Conservation (phyloP, 768 basidiomycete species). For the Boletus bicolor region DNA sequence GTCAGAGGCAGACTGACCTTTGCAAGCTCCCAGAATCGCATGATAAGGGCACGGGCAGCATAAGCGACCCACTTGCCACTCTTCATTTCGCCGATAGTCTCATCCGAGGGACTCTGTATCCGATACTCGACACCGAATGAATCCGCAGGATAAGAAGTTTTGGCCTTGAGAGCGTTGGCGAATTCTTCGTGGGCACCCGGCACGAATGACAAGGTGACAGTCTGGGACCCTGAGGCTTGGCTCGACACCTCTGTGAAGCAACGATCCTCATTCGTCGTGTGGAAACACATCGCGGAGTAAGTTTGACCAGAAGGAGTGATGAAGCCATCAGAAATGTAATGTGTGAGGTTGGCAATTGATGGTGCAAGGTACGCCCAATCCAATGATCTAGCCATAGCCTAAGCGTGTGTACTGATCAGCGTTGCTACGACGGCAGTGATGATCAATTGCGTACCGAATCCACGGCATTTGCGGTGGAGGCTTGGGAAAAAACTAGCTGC, state of each 20-base stretch:
- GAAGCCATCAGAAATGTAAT: constrained; percentile 43
- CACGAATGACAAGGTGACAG: constrained; percentile 50
- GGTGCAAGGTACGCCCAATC: constrained; percentile 42
- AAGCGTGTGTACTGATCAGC: constrained; percentile 1
- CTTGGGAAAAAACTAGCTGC: constrained; percentile 64
- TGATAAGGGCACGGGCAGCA: constrained; percentile 67
- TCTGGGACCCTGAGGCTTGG: constrained; percentile 35
- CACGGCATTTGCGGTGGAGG: constrained; percentile 34
- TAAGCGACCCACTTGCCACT: constrained; percentile 89
- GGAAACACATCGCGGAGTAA: constrained; percentile 55
- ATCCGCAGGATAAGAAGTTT: constrained; percentile 32
- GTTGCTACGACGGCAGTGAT: background rate
- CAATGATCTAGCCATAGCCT: constrained; percentile 32
- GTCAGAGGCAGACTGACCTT: constrained; percentile 48
- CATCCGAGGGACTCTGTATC: constrained; percentile 44
- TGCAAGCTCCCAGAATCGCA: constrained; percentile 83
- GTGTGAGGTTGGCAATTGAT: constrained; percentile 47
- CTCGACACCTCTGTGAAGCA: constrained; percentile 42
- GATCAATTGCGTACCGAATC: constrained; percentile 31
- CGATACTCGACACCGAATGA: constrained; percentile 47
- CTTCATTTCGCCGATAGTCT: constrained; percentile 67
- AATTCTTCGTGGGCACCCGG: constrained; percentile 52
- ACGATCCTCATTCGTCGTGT: constrained; percentile 22
- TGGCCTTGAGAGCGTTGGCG: constrained; percentile 36
- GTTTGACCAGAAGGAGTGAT: constrained; percentile 41